These are phyloP conservation scores for Magnolia sinica DNA, from an alignment of 164 flowering plant genomes.

Conservation along the genomic window DNA sequence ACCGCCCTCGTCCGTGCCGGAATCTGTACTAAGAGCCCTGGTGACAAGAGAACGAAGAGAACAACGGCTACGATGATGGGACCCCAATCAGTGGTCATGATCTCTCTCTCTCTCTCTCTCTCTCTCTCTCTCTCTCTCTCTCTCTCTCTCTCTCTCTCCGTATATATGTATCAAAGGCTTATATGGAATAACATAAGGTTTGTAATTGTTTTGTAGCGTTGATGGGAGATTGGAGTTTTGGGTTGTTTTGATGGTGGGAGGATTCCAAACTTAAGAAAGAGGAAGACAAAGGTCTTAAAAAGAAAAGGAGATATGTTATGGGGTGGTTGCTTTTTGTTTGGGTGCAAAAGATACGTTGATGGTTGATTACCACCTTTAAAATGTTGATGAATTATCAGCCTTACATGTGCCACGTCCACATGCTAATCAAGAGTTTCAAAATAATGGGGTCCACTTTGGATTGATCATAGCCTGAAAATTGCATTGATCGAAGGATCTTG, in stretches of 20 bases:
- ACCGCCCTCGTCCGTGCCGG: slow-evolving; percentile 58
- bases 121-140: background rate
- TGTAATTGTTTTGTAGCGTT: background rate
- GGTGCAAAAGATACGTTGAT: background rate
- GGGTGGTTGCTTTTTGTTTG: background rate
- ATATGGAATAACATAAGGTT: background rate
- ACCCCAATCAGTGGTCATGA: slow-evolving; percentile 50
- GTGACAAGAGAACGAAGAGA: slow-evolving; percentile 63
- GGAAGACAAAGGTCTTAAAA: background rate
- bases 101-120: no score
- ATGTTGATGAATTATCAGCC: no score
- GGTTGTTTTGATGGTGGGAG: background rate
- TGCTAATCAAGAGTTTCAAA: no score
- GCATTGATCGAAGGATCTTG: no score
- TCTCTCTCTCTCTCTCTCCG: background rate
- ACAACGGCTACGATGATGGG: slow-evolving; percentile 52
- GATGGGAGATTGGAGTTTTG: background rate
- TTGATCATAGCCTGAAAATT: no score
- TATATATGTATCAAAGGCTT: background rate
- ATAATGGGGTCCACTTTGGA: no score
- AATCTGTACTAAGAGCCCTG: slow-evolving; percentile 63
- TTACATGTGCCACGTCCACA: no score
- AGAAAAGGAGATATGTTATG: background rate
- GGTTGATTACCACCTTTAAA: background rate
- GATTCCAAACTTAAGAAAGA: background rate